Base-by-base conservation (phyloP, 2,329 filamentous ascomycete species). In the Eutypa lata region DNA sequence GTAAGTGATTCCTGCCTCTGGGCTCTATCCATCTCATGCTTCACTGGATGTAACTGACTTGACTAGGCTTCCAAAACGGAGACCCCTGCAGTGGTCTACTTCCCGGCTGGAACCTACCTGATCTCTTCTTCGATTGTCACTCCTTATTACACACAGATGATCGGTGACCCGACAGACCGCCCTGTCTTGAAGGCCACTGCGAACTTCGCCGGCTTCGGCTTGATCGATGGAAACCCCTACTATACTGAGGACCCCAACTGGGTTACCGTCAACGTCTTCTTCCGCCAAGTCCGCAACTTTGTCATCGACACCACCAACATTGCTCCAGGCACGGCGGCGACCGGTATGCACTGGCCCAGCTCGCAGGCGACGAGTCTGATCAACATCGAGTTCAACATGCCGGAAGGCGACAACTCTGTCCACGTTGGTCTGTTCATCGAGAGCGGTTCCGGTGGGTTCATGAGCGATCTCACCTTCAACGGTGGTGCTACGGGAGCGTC, bases 261-360 rank as follows among this genome's bases (percentile, higher is more conserved):
- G 63, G 66, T 69, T 26, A 69, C 79, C 3, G 82, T 78, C 35
- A 84, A 82, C 59, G 80, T 86, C 10, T 89, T 89, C 68, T 85
- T 77, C 63, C 76, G 84, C 44, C 81, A 84, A 58, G 77, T 89
- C 53, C 76, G 84, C 8, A 89, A 90, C 62, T 75, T 90, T 47
- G 72, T 84, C 51, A 73, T 89, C 38, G 86, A 89, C 62, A 68
- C 73, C 7, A 65, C 64, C 3, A 57, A 45, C 18, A 70, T 70
- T n/a, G 57, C 65, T 2, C 58, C 63, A 1, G 53, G 56, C 5
- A 66, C 63, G 1, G 57, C 65, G 22, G 67, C 68, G 2, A 71
- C 66, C 28, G 80, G 76, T 61, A 78, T 86, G 33, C 82, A 86
- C 62, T 87, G 82, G 82, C 82, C 84, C 52, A 81, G 83, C n/a